Base-by-base conservation (phyloP, 1,284 basidiomycete species). In the Marasmius tenuissimus region DNA sequence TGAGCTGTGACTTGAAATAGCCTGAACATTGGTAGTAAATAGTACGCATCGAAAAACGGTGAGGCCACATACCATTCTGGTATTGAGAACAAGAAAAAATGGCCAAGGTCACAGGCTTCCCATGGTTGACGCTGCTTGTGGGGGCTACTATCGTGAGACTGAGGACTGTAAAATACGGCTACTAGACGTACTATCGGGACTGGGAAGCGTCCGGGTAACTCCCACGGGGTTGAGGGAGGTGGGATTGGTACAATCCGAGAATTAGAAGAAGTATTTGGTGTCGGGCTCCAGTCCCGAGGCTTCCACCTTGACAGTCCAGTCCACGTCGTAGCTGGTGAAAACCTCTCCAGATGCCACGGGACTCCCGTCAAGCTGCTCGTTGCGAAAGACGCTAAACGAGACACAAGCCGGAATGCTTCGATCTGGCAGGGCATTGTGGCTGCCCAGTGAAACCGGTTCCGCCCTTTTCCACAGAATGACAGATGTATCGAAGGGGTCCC, bases 251-350 rank as follows among this genome's bases (percentile, higher is more conserved):
- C 86, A 88, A 64, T 86, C 83, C 4, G 81, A 76, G 66, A 88
- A 89, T 51, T 82, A 80, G 71, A 80, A 89, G 73, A 80, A 87
- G 67, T 88, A 89, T 58, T 78, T 75, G 1, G 83, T 85, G 64
- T 87, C 85, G 0, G 86, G 76, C 52, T 76, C 69, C 33, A 89
- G 71, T 18, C 76, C 75, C 1, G 75, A 79, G 0, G 85, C 85
- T 66, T 88, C 86, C 20, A 88, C 83, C 71, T 89, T 89, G 68
- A 86, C 76, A 2, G 85, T 86, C 67, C 79, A 89, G 70, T 87
- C 86, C 45, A 89, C 85, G 65, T 89, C 87, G 63, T 83, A 84
- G 59, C 80, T 83, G 4, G 85, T 86, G 71, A 84, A 85, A 0
- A 81, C 85, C 58, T 83, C 73, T 22, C 82, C 84, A 27, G 78